Conservation (phyloP, 352 stramenopile species). For the Pythium sukuiense region DNA sequence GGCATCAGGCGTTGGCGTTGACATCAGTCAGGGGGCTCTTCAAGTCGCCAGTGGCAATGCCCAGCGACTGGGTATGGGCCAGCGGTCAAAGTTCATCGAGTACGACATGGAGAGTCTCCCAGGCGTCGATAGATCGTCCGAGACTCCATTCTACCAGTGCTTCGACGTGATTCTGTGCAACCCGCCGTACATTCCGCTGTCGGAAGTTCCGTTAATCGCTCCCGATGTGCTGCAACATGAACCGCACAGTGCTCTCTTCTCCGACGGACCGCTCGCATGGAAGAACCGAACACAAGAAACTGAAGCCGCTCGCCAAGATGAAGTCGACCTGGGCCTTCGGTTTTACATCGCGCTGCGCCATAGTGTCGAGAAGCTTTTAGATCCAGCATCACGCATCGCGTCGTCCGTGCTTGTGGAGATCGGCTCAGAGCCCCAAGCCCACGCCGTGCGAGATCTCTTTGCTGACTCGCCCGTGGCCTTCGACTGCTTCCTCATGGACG, state of each 20-base stretch:
- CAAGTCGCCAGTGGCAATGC: conserved; percentile 57
- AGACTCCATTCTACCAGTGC: conserved; percentile 28
- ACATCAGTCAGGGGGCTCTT: conserved; percentile 59
- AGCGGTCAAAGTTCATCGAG: conserved; percentile 32
- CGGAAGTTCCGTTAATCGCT: conserved; percentile 55
- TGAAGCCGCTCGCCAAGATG: not conserved
- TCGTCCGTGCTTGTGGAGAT: conserved; percentile 50
- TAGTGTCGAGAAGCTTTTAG: conserved; percentile 40
- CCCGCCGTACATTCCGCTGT: conserved; percentile 67
- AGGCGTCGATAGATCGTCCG: not conserved
- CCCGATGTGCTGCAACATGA: conserved; percentile 63
- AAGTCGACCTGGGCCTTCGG: conserved; percentile 38
- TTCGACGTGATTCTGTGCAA: conserved; percentile 80
- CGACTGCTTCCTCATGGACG: conserved; percentile 21
- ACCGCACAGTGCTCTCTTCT: conserved; percentile 73
- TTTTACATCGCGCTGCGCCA: conserved; percentile 53
- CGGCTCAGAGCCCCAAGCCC: conserved; percentile 53
- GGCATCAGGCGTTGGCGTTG: conserved; percentile 56
- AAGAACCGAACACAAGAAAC: not conserved
- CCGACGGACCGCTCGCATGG: conserved; percentile 34
- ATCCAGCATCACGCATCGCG: conserved; percentile 1
- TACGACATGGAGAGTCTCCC: conserved; percentile 36
- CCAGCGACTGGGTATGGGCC: conserved; percentile 11
- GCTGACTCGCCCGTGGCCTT: not conserved
- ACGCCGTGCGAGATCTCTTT: conserved; percentile 48